Conservation (phyloP, 345 rosid species). For the Erucastrum elatum region DNA sequence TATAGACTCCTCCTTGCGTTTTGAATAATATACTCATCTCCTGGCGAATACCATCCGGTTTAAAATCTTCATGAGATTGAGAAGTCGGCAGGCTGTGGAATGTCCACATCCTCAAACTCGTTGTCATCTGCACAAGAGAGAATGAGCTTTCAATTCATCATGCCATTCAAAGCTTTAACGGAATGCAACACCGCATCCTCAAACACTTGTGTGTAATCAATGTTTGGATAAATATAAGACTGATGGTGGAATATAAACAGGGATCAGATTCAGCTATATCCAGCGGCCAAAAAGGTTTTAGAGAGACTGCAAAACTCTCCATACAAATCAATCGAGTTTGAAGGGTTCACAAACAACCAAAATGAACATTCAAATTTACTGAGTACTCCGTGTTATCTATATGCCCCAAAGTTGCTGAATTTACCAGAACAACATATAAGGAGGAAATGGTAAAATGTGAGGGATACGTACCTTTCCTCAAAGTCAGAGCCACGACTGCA, state of each 20-base stretch:
- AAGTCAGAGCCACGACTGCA: constrained; percentile 82
- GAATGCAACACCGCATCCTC: not conserved
- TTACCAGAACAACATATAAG: not conserved
- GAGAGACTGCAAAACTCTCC: not conserved
- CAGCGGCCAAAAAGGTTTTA: not conserved
- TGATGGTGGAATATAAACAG: not conserved
- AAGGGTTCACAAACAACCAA: not conserved
- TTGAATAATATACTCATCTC: constrained; percentile 8
- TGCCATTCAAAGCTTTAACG: not conserved
- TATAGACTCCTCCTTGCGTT: not conserved
- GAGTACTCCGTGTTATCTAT: not conserved
- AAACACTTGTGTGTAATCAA: not conserved
- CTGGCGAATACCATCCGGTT: not conserved
- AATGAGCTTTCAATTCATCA: not conserved
- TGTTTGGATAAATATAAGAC: not conserved
- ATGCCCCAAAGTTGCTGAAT: not conserved
- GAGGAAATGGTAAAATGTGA: constrained; percentile 24
- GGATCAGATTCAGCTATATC: not conserved
- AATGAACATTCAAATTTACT: not conserved
- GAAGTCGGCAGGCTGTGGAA: not conserved
- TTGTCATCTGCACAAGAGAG: not conserved
- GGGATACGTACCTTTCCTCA: constrained; percentile 65
- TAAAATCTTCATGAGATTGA: not conserved
- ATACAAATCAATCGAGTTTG: constrained; percentile 2
- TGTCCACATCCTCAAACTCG: not conserved